phyloP scores from a whole-genome alignment of 2,329 filamentous ascomycete genomes.

The Magnaporthales sp. region DNA sequence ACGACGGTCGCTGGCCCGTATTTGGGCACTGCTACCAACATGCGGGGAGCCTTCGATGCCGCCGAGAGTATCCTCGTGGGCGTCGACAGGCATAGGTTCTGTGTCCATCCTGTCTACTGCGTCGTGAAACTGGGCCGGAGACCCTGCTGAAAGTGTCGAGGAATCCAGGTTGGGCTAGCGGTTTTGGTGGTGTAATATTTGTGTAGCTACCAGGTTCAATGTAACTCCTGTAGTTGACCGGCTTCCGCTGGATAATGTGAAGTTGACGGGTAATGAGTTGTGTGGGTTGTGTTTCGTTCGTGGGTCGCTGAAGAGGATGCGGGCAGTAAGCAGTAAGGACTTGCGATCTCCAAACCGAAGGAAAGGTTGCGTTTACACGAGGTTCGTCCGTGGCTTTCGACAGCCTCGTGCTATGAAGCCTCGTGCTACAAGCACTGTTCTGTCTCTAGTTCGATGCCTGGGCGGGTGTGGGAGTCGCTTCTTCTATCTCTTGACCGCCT shows the following conservation, averaged over 20 bases:
- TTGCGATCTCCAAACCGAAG: background rate
- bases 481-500: background rate
- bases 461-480: background rate
- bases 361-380: background rate
- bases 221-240: background rate
- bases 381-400: background rate
- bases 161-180: slow-evolving; percentile 38
- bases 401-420: background rate
- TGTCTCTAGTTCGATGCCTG: background rate
- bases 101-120: slow-evolving; percentile 42
- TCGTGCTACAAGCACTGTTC: background rate
- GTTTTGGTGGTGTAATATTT: background rate
- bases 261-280: background rate
- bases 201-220: background rate
- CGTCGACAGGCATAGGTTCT: slow-evolving; percentile 27
- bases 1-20: slow-evolving; percentile 17
- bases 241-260: background rate
- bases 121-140: slow-evolving; percentile 44
- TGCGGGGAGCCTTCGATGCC: slow-evolving; percentile 39
- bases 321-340: background rate
- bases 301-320: background rate
- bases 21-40: slow-evolving; percentile 22
- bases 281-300: background rate
- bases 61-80: slow-evolving; percentile 40
- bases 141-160: slow-evolving; percentile 37